Conservation (phyloP, 495 filamentous ascomycete species). For the Penicillium silybi region DNA sequence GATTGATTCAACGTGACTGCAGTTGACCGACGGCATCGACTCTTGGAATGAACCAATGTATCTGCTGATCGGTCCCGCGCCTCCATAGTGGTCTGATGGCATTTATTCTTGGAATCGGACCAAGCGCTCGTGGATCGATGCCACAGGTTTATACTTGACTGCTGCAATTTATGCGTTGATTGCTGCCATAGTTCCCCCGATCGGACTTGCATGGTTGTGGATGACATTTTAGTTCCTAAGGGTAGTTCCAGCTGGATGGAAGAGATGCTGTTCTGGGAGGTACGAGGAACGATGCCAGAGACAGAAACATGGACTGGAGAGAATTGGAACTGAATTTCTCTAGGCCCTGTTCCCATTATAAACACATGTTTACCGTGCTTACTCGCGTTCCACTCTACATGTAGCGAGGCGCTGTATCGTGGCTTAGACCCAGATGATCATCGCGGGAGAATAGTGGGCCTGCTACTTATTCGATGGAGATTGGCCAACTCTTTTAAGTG, state of each 20-base stretch:
- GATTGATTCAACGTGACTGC: constrained; percentile 1
- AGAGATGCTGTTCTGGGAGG: neutral
- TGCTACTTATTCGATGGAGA: neutral
- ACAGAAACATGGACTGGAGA: neutral
- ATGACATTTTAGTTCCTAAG: neutral
- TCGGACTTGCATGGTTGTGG: neutral
- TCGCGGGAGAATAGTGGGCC: neutral
- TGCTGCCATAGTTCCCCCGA: neutral
- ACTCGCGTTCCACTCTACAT: neutral
- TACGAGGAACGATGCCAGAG: neutral
- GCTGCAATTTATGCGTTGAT: constrained; percentile 6
- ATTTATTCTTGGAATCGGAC: constrained; percentile 8
- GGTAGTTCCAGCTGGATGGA: neutral
- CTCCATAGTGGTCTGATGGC: constrained; percentile 8
- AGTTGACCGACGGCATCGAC: constrained; percentile 4
- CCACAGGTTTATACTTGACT: constrained; percentile 10
- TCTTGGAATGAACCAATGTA: constrained; percentile 3
- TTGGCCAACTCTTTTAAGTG: neutral
- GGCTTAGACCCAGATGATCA: neutral
- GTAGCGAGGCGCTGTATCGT: neutral
- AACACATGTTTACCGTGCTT: neutral
- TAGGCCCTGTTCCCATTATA: neutral
- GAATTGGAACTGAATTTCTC: neutral
- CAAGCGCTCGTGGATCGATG: constrained; percentile 6
- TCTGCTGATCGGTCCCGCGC: constrained; percentile 7